Evolutionary conservation across 1,139 yeast genomes (phyloP), one percentile per base, ranked within the genome.

Genomic region (Petasospora rhodanensis): DNA sequence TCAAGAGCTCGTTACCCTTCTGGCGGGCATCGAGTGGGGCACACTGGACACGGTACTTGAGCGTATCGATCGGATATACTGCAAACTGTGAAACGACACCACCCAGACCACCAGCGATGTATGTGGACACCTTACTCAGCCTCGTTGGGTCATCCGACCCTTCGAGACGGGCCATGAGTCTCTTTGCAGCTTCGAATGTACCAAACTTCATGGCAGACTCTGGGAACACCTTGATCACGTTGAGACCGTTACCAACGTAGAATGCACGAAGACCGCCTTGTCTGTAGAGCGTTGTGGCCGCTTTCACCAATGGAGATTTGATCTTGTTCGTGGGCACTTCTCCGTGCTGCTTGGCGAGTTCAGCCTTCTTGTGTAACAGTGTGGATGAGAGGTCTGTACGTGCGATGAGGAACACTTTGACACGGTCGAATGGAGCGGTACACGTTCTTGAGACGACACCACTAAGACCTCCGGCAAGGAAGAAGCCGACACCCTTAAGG

Each of bases 171-270:
- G 95, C 82, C 51, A 91, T 66, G 26, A 81, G 55, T 39, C 84
- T 68, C 52, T 91, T 91, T 0, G 91, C 79, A 6, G 89, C 74
- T 57, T 91, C 98, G 58, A 91, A 91, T 4, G 95, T 79, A 4
- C 98, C 97, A 59, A 91, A 91, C 56, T 91, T 91, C 76, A 91
- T 91, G 4, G 98, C 96, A 26, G 95, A 82, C 57, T 91, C 98
- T 0, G 98, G 98, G 54, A 91, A 86, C 19, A 91, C 96, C 55
- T 91, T 91, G 40, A 87, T 55, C n/a, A 84, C 89, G 56, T 91
- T 91, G 24, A 91, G 66, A 0, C 97, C 97, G 61, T 89, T 89
- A 11, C 97, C 98, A 7, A 89, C 95, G 55, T 91, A 91, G 54
- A 91, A 91, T 0, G 93, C 79, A 37, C 72, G 71, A 7, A 87